A percentile compares a stretch with the other conserved stretches of the same genome.
Evolutionary conservation across 176 grass and related monocot species (phyloP).

Genomic region (Cocos nucifera): DNA sequence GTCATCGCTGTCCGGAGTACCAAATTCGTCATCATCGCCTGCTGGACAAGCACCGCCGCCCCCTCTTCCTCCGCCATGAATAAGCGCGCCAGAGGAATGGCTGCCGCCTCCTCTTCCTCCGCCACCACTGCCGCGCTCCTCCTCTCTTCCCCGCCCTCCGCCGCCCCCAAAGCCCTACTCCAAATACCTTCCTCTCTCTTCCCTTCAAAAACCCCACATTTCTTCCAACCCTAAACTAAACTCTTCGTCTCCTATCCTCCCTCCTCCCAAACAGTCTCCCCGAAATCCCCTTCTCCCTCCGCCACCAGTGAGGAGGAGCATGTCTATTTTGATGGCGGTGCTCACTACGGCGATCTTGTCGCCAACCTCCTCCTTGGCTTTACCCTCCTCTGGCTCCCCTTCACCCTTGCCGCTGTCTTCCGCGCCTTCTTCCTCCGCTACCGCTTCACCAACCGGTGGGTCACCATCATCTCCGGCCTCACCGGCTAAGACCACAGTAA

Average conservation of each 20-base stretch:
- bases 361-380: slow-evolving; percentile 73
- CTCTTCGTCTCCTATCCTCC: slow-evolving; percentile 18
- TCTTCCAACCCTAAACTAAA: not conserved
- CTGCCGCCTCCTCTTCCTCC: slow-evolving; percentile 1
- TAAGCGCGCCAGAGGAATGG: slow-evolving; percentile 10
- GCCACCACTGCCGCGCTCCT: not conserved
- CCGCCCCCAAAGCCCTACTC: slow-evolving; percentile 12
- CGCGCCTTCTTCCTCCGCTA: slow-evolving; percentile 79
- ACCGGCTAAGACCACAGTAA: slow-evolving; percentile 73
- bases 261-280: slow-evolving; percentile 12
- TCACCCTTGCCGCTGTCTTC: slow-evolving; percentile 71
- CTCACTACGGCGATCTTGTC: slow-evolving; percentile 72
- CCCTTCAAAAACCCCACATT: slow-evolving; percentile 1
- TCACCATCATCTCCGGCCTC: slow-evolving; percentile 74
- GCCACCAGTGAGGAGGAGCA: slow-evolving; percentile 23
- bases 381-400: slow-evolving; percentile 82
- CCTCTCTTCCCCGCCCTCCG: slow-evolving; percentile 1
- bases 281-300: not conserved
- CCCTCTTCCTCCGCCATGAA: not conserved
- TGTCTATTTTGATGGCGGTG: slow-evolving; percentile 86
- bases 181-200: not conserved
- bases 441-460: slow-evolving; percentile 79
- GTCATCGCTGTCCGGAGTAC: no score
- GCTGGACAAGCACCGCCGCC: no score
- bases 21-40: no score